A percentile compares a stretch with the other conserved stretches of the same genome.
Conservation (phyloP, 352 stramenopile species). For the Sclerospora graminicola region DNA sequence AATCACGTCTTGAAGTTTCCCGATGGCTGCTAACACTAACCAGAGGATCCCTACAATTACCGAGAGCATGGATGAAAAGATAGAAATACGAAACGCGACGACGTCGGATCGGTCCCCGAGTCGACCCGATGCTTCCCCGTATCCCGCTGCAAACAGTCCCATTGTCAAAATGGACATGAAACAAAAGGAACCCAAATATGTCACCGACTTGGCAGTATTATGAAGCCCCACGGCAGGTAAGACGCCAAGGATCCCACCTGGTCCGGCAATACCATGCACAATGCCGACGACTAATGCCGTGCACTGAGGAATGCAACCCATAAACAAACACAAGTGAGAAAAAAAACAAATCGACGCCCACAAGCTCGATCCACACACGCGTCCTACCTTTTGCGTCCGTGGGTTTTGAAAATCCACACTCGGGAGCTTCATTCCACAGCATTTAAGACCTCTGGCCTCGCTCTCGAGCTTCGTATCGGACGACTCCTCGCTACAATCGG, state of each 20-base stretch:
- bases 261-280: slow-evolving; percentile 82
- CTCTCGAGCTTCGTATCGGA: slow-evolving; percentile 13
- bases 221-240: slow-evolving; percentile 85
- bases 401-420: slow-evolving; percentile 58
- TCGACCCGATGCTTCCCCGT: slow-evolving; percentile 65
- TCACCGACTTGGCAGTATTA: slow-evolving; percentile 59
- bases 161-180: slow-evolving; percentile 84
- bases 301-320: slow-evolving; percentile 31
- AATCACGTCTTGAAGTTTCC: slow-evolving; percentile 76
- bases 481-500: slow-evolving; percentile 13
- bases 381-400: slow-evolving; percentile 61
- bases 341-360: too few relatives aligned
- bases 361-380: too few relatives aligned
- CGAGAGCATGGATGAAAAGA: slow-evolving; percentile 80
- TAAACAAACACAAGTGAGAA: slow-evolving; percentile 1
- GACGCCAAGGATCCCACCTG: slow-evolving; percentile 77
- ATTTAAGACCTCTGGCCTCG: slow-evolving; percentile 15
- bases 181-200: slow-evolving; percentile 88
- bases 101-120: slow-evolving; percentile 61
- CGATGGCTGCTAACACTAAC: slow-evolving; percentile 62
- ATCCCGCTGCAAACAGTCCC: slow-evolving; percentile 80
- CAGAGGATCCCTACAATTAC: slow-evolving; percentile 75
- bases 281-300: slow-evolving; percentile 82
- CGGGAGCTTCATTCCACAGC: slow-evolving; percentile 35
- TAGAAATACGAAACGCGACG: slow-evolving; percentile 66